Conservation (phyloP, 1,284 basidiomycete genomes). For the Cystobasidium pallidum region DNA sequence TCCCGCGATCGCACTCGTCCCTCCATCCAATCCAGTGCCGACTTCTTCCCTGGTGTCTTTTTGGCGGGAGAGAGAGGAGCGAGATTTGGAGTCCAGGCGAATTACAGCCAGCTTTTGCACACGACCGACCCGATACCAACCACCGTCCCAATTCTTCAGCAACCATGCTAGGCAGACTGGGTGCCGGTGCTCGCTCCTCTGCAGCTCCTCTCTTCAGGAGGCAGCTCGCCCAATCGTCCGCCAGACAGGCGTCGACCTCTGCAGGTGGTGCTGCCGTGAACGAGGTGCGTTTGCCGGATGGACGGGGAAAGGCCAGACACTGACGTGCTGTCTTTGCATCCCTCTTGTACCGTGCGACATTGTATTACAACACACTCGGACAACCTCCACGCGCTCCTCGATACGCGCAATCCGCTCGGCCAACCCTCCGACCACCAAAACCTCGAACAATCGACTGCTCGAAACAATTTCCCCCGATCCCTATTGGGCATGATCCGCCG, state of each 20-base stretch:
- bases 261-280: neutral
- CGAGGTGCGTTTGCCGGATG: neutral
- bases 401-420: slow-evolving; percentile 8
- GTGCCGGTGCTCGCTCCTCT: slow-evolving; percentile 18
- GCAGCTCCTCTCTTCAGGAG: slow-evolving; percentile 21
- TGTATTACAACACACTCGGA: neutral
- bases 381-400: slow-evolving; percentile 6
- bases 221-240: neutral
- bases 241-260: neutral
- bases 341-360: too few relatives aligned
- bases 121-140: neutral
- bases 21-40: slow-evolving; percentile 14
- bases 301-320: neutral
- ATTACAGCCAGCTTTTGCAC: too few relatives aligned
- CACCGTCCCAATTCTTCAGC: too few relatives aligned
- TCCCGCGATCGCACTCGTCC: slow-evolving; percentile 1
- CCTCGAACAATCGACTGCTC: neutral
- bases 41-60: neutral
- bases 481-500: slow-evolving; percentile 17
- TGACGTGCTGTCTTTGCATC: neutral
- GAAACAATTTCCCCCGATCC: slow-evolving; percentile 37
- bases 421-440: neutral
- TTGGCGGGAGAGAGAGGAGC: neutral
- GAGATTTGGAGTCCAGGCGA: neutral
- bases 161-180: slow-evolving; percentile 23